phyloP scores from a whole-genome alignment of 2,329 filamentous ascomycete genomes.

The Huntiella savannae region DNA sequence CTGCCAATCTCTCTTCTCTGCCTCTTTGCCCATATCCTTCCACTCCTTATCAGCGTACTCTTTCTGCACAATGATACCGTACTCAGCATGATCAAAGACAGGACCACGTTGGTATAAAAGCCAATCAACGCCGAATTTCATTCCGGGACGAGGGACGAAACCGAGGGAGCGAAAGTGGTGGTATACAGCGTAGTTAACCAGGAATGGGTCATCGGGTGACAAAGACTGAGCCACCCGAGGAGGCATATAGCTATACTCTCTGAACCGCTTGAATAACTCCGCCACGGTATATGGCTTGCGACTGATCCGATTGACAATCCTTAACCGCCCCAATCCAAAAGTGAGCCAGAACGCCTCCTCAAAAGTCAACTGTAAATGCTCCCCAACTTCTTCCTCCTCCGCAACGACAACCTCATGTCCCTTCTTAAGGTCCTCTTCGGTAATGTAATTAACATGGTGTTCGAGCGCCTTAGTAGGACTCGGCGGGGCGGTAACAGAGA shows the following conservation, averaged over 20 bases:
- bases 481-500: constrained; percentile 31
- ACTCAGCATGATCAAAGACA: constrained; percentile 88
- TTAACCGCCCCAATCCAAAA: constrained; percentile 60
- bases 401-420: constrained; percentile 3
- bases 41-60: constrained; percentile 46
- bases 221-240: constrained; percentile 24
- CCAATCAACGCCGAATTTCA: constrained; percentile 91
- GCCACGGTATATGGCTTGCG: constrained; percentile 28
- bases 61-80: constrained; percentile 68
- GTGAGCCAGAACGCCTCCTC: constrained; percentile 85
- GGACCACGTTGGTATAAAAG: constrained; percentile 86
- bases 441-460: constrained; percentile 12
- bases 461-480: constrained; percentile 22
- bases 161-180: constrained; percentile 92
- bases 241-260: constrained; percentile 51
- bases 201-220: constrained; percentile 62
- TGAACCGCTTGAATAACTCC: constrained; percentile 47
- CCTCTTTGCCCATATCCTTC: constrained; percentile 34
- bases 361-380: constrained; percentile 78
- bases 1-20: constrained; percentile 43
- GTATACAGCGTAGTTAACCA: constrained; percentile 75
- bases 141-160: constrained; percentile 80
- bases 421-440: constrained; percentile 11
- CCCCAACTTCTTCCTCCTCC: constrained; percentile 30
- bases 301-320: constrained; percentile 34